Evolutionary conservation across 2,329 filamentous ascomycete species (phyloP), one percentile per base, ranked within the genome.

Genomic region (Didymella pomorum): DNA sequence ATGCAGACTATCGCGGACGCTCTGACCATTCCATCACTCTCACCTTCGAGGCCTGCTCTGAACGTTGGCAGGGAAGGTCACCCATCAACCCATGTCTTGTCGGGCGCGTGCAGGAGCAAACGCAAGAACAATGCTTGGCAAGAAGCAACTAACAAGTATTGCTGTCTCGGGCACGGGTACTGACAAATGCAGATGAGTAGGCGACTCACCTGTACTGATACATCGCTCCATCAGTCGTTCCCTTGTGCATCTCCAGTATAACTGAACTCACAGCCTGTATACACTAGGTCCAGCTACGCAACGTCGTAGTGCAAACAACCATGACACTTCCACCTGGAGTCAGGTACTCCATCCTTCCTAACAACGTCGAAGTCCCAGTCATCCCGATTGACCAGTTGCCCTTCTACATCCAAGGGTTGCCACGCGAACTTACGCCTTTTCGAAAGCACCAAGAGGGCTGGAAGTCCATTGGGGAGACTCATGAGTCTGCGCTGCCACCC

Each of bases 381-480:
- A 68, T 81, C 14, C 76, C 79, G 18, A 73, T 71, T 6, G 80
- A 82, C 52, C 78, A 81, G 63, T 71, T 82, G 3, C 78, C 79
- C 0, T 70, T 79, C 43, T 68, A 72, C n/a, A 68, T 81, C 11
- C 65, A 71, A 28, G 77, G 74, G 9, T 62, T 79, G 7, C 75
- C 78, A 33, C 71, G 72, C 1, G 63, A 71, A 16, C 57, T 81
- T 41, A 71, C 56, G 18, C 68, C 68, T 52, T 64, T 60, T 14
- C 67, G 73, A 42, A 58, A 70, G 47, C 63, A 60, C 8, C 54
- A 69, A 18, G 63, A 68, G 33, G 55, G 56, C 1, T 76, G 72
- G 73, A 68, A 69, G 35, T 63, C 67, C 9, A 55, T 70, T 14
- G 52, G 53, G 12, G 63, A 71, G 33, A 65, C 68, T 2, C 39